phyloP scores from a whole-genome alignment of 2,329 filamentous ascomycete species.

The Macrophomina tecta region DNA sequence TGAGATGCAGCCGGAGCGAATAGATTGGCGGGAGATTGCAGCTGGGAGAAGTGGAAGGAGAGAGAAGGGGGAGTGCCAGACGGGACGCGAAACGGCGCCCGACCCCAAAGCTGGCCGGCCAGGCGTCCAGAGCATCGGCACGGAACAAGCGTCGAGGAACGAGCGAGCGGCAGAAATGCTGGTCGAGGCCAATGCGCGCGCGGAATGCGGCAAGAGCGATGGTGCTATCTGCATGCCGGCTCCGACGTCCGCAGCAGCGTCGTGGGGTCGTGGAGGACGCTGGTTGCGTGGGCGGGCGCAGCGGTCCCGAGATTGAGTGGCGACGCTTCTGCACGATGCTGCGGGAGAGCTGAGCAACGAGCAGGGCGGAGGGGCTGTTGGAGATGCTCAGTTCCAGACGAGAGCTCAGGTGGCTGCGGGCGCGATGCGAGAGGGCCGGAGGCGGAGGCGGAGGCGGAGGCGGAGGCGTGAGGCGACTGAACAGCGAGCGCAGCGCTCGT shows the following conservation, averaged over 20 bases:
- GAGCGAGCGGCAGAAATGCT: not conserved
- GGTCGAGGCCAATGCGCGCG: not conserved
- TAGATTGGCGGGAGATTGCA: constrained; percentile 5
- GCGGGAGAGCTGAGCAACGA: not conserved
- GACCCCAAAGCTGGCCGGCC: not conserved
- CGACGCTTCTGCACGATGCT: not conserved
- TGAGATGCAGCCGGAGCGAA: constrained; percentile 3
- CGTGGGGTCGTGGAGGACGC: constrained; percentile 6
- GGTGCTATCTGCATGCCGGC: not conserved
- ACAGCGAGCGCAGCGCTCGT: not conserved
- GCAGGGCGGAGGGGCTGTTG: not conserved
- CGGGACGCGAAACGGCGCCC: constrained; percentile 3
- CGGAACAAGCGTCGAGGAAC: not conserved
- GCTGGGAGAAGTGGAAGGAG: not conserved
- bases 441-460: no score
- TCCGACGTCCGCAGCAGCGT: not conserved
- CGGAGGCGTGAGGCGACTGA: no score
- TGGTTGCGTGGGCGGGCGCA: constrained; percentile 5
- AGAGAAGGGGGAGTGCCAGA: not conserved
- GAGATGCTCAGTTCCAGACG: no score
- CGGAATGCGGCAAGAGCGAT: not conserved
- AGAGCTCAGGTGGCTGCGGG: no score
- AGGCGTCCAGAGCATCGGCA: not conserved
- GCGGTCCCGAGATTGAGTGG: not conserved
- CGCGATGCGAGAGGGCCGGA: no score